Percentiles rank a stretch among this genome's conserved stretches.
Conservation (phyloP, 768 basidiomycete species). For the Leccinum rimulosum region DNA sequence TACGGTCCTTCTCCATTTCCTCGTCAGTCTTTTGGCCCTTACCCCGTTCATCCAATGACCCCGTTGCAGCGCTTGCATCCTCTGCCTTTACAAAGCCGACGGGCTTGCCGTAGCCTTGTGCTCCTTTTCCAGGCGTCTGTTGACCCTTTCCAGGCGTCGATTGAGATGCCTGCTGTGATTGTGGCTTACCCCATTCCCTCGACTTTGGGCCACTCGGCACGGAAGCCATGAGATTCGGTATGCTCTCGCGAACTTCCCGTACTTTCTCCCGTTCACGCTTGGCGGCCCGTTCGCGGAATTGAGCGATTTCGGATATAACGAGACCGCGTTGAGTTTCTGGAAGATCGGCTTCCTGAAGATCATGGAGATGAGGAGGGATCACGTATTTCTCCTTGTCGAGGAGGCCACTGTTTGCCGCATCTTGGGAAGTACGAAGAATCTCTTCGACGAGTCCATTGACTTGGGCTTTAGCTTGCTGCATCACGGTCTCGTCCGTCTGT, state of each 20-base stretch:
- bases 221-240: constrained; percentile 41
- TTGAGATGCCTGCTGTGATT: constrained; percentile 35
- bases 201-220: constrained; percentile 72
- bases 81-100: constrained; percentile 80
- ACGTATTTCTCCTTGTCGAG: constrained; percentile 85
- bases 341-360: constrained; percentile 93
- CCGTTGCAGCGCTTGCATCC: constrained; percentile 39
- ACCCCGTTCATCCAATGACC: constrained; percentile 35
- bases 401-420: constrained; percentile 70
- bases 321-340: constrained; percentile 91
- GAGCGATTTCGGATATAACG: constrained; percentile 94
- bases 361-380: constrained; percentile 94
- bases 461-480: constrained; percentile 59
- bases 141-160: constrained; percentile 37
- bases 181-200: constrained; percentile 73
- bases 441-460: constrained; percentile 67
- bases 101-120: constrained; percentile 77
- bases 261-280: constrained; percentile 89
- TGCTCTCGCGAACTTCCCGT: constrained; percentile 66
- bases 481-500: constrained; percentile 70
- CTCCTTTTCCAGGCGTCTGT: constrained; percentile 59
- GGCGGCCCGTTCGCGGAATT: constrained; percentile 92
- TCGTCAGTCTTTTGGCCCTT: constrained; percentile 73
- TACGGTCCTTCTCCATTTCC: constrained; percentile 80
- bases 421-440: constrained; percentile 70